A percentile compares a stretch with the other conserved stretches of the same genome.
phyloP scores from a whole-genome alignment of 2,329 filamentous ascomycete genomes.

The Penicillium nordicum region DNA sequence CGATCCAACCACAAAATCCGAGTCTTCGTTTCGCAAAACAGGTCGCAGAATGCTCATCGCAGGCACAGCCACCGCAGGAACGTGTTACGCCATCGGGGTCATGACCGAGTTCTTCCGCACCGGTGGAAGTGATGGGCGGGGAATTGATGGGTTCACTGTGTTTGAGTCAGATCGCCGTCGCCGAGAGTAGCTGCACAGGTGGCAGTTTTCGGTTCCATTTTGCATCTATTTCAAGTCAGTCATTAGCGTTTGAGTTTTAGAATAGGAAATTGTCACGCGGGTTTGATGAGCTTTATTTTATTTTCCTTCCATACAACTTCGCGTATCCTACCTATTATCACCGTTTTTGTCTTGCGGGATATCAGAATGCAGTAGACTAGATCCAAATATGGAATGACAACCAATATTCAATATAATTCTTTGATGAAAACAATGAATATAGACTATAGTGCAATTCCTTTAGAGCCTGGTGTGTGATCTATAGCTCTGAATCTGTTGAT shows the following conservation, averaged over 20 bases:
- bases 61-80: conserved; percentile 34
- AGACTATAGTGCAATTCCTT: neutral
- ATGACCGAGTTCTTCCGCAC: conserved; percentile 43
- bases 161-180: conserved; percentile 38
- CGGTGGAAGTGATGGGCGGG: conserved; percentile 37
- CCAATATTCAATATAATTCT: neutral
- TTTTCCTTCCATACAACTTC: neutral
- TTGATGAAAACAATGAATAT: neutral
- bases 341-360: neutral
- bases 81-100: conserved; percentile 43
- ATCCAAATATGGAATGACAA: neutral
- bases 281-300: neutral
- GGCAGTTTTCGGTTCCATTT: neutral
- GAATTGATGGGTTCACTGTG: conserved; percentile 39
- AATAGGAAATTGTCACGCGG: neutral
- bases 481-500: too few relatives aligned
- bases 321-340: neutral
- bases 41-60: conserved; percentile 36
- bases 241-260: neutral
- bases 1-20: neutral
- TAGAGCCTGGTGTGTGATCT: too few relatives aligned
- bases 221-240: neutral
- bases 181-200: conserved; percentile 7
- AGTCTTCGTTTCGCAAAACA: conserved; percentile 18
- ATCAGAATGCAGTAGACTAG: neutral